Evolutionary conservation across 2,329 filamentous ascomycete species (phyloP), one percentile per base, ranked within the genome.

Genomic region (Pseudogymnoascus sp.): DNA sequence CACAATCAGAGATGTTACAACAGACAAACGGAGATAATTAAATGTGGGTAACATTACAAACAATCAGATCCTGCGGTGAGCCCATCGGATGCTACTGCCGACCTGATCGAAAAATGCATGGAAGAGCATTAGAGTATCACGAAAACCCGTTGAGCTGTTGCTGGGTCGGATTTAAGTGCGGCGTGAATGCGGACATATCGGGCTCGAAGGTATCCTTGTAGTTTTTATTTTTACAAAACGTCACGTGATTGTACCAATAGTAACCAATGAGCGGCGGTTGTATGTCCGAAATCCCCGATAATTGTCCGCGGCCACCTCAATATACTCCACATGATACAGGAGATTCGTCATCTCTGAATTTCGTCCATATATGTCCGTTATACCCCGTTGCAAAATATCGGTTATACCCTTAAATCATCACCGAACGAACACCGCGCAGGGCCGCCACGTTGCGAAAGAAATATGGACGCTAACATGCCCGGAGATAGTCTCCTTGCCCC

Each of bases 1-100:
- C 44, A 17, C 27, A 33, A 33, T 31, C 8, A 55, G n/a, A 55
- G 44, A 44, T 21, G 44, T n/a, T 55, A 55, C 44, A 55, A 17
- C 27, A 29, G 42, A 55, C 8, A 55, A 55, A 17, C 29, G 44
- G 44, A 55, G 44, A 55, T 55, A 51, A 51, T 51, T 51, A 51
- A 55, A 55, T 31, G 27, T 55, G 44, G 44, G 44, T 55, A 55
- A 55, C 27, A 27, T 55, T 55, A 31, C 29, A 17, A 17, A 31
- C 27, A 55, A 44, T 17, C 44, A 55, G n/a, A 55, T 55, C n/a
- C 27, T 55, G 27, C n/a, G n/a, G n/a, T 55, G 12, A 21, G 21
- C 17, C 13, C 29, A 31, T 55, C 13, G 44, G 25, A 55, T 55
- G 9, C 44, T 17, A 10, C 27, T 8, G 33, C 17, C n/a, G 29